These are phyloP conservation scores for Anaeramoeba flamelloides DNA, from an alignment of 78 protist species.

Conservation along the genomic window DNA sequence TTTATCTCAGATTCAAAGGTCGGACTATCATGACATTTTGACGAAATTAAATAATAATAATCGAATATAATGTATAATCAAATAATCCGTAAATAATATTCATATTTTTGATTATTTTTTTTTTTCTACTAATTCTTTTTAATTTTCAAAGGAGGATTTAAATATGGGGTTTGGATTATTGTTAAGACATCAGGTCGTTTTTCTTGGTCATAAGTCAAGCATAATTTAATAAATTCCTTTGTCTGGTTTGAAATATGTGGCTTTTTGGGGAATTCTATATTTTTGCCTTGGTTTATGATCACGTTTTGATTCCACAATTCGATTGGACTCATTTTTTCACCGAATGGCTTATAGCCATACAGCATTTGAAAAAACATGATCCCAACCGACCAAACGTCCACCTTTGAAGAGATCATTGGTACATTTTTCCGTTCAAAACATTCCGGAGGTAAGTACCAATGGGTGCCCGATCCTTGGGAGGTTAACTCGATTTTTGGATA, in stretches of 20 bases:
- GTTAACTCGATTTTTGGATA: slow-evolving; percentile 51
- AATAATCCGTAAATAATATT: too few species aligned
- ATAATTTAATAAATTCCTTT: slow-evolving; percentile 27
- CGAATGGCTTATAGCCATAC: slow-evolving; percentile 60
- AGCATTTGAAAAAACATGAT: slow-evolving; percentile 60
- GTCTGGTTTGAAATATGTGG: slow-evolving; percentile 22
- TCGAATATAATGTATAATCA: too few species aligned
- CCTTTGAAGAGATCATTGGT: slow-evolving; percentile 35
- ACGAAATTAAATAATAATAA: too few species aligned
- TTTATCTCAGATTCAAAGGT: too few species aligned
- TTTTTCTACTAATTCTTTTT: too few species aligned
- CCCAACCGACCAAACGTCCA: slow-evolving; percentile 76
- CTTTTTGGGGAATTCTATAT: slow-evolving; percentile 37
- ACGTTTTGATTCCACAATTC: background rate
- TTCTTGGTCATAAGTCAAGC: slow-evolving; percentile 19
- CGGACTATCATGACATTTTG: too few species aligned
- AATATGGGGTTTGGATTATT: slow-evolving; percentile 11
- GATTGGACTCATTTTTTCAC: slow-evolving; percentile 37
- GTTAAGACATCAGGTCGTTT: slow-evolving; percentile 35
- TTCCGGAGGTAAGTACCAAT: slow-evolving; percentile 81
- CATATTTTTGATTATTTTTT: too few species aligned
- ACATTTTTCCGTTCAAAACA: slow-evolving; percentile 39
- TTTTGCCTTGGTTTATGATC: slow-evolving; percentile 21
- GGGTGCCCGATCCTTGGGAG: slow-evolving; percentile 78
- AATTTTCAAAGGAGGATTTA: too few species aligned